Evolutionary conservation across 768 basidiomycete genomes (phyloP).

Genomic region (Leccinum barrowsii): DNA sequence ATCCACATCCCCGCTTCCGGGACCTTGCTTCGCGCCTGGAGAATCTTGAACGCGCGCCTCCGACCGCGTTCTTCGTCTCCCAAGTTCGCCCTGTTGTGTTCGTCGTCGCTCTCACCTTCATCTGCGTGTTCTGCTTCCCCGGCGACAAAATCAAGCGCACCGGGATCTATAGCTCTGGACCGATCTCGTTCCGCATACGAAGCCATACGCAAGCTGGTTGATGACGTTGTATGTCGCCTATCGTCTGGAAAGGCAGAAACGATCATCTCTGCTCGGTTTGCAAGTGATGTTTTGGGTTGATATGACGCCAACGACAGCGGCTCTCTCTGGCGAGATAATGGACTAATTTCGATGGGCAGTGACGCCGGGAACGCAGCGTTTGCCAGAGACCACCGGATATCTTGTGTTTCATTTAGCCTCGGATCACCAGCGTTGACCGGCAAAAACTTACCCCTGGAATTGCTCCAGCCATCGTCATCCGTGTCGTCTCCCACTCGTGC

Average conservation of each 20-base stretch:
- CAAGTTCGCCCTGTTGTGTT: conserved; percentile 17
- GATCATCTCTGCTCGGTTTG: conserved; percentile 34
- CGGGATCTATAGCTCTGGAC: conserved; percentile 62
- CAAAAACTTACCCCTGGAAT: conserved; percentile 22
- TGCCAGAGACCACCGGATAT: conserved; percentile 27
- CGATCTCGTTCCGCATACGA: conserved; percentile 70
- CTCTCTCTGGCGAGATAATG: conserved; percentile 34
- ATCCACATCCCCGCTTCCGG: conserved; percentile 80
- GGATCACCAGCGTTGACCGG: not conserved
- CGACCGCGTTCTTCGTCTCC: conserved; percentile 44
- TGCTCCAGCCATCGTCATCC: conserved; percentile 26
- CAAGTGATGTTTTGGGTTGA: conserved; percentile 46
- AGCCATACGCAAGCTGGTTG: conserved; percentile 53
- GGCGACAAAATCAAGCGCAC: conserved; percentile 56
- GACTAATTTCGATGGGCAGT: conserved; percentile 58
- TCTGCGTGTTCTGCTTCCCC: conserved; percentile 51
- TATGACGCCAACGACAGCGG: conserved; percentile 55
- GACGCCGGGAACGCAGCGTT: conserved; percentile 47
- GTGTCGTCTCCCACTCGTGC: conserved; percentile 12
- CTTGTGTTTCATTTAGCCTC: conserved; percentile 17
- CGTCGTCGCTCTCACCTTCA: conserved; percentile 31
- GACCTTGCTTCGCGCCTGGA: conserved; percentile 64
- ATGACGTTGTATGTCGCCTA: conserved; percentile 29
- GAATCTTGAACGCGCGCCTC: conserved; percentile 61
- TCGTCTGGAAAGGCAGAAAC: conserved; percentile 26